Percentiles rank a stretch among this genome's conserved stretches.
Evolutionary conservation across 2,329 filamentous ascomycete species (phyloP).

Genomic region (Chrysoporthe cubensis): DNA sequence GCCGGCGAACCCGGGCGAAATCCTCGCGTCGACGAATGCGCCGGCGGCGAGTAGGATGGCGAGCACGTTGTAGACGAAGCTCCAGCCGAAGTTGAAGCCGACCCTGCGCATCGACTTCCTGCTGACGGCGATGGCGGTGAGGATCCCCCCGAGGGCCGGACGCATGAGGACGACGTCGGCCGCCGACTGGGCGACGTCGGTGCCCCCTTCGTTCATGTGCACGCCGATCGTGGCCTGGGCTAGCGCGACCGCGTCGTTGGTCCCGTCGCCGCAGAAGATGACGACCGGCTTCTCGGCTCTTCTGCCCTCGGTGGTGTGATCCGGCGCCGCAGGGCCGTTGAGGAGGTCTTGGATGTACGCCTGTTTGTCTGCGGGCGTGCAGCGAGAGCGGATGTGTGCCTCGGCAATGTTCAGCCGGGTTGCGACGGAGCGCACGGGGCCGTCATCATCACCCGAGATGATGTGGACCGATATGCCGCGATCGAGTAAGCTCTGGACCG

Average conservation of each 20-base stretch:
- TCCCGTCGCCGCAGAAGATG: conserved; percentile 77
- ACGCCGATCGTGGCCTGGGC: conserved; percentile 73
- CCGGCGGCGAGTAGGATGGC: conserved; percentile 70
- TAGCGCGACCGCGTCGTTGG: conserved; percentile 76
- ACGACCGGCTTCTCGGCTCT: conserved; percentile 44
- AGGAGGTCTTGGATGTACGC: conserved; percentile 46
- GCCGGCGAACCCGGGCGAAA: conserved; percentile 66
- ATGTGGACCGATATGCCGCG: conserved; percentile 50
- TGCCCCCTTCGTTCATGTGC: conserved; percentile 61
- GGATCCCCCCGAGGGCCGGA: conserved; percentile 57
- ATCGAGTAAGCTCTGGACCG: conserved; percentile 42
- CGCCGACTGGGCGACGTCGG: conserved; percentile 67
- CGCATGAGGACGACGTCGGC: conserved; percentile 72
- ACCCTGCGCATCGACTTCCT: conserved; percentile 52
- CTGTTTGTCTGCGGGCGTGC: conserved; percentile 51
- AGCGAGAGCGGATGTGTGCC: conserved; percentile 45
- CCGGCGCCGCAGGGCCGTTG: background rate
- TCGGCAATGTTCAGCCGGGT: conserved; percentile 44
- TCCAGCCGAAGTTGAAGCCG: conserved; percentile 72
- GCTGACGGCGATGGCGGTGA: conserved; percentile 61
- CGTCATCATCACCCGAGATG: conserved; percentile 57
- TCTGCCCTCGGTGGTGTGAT: background rate
- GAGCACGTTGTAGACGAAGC: conserved; percentile 70
- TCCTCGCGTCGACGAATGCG: conserved; percentile 57
- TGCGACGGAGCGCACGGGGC: conserved; percentile 49